These are phyloP conservation scores for Trichophyton verrucosum DNA, from an alignment of 2,329 filamentous ascomycete genomes.

Conservation along the genomic window DNA sequence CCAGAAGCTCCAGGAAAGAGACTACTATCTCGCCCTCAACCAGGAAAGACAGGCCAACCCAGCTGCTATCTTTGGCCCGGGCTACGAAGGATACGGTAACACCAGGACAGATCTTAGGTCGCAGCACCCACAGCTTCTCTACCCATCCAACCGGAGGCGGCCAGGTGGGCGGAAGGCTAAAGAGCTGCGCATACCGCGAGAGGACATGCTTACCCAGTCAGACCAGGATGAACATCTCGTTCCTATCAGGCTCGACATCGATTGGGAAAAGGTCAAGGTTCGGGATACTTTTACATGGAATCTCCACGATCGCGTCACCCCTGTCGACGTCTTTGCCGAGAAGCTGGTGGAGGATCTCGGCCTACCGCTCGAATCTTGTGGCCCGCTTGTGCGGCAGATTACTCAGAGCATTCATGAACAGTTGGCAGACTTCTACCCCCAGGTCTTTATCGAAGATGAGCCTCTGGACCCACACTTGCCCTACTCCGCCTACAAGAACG, in stretches of 20 bases:
- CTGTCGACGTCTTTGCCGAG: conserved; percentile 69
- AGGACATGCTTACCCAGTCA: conserved; percentile 72
- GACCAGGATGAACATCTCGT: conserved; percentile 87
- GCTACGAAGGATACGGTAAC: conserved; percentile 85
- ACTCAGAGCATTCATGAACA: conserved; percentile 70
- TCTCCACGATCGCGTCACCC: conserved; percentile 74
- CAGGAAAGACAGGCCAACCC: conserved; percentile 46
- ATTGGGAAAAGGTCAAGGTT: conserved; percentile 88
- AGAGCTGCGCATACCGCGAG: conserved; percentile 59
- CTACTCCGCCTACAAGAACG: conserved; percentile 92
- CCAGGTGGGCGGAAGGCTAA: conserved; percentile 65
- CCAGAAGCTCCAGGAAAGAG: conserved; percentile 53
- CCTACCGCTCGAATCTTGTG: conserved; percentile 56
- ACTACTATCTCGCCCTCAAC: conserved; percentile 57
- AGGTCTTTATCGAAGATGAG: conserved; percentile 80
- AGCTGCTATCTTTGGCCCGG: conserved; percentile 50
- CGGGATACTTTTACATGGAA: conserved; percentile 99
- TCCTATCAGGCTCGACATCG: conserved; percentile 81
- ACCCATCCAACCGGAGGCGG: conserved; percentile 63
- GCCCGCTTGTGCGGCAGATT: conserved; percentile 49
- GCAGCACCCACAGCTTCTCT: conserved; percentile 57
- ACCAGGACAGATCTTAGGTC: conserved; percentile 61
- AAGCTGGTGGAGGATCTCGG: conserved; percentile 78
- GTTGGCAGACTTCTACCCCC: conserved; percentile 83
- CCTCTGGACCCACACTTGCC: conserved; percentile 79